Conservation (phyloP, 1,284 basidiomycete genomes). For the Chalciporus sp. region DNA sequence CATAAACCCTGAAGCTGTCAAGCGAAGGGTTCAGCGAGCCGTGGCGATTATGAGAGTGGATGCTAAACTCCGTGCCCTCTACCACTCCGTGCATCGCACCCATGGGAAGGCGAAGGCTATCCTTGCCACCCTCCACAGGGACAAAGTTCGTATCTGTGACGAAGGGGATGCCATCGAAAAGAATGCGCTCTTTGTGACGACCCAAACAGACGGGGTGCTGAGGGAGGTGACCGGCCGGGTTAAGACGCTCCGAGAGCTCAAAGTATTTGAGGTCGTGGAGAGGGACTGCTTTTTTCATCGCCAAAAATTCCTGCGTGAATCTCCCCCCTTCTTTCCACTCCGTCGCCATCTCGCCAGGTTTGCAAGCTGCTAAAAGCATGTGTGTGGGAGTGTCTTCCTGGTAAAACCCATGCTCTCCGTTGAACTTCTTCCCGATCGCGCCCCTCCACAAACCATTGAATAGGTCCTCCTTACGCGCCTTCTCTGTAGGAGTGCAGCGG, state of each 20-base stretch:
- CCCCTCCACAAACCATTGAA: slow-evolving; percentile 53
- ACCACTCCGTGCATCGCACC: slow-evolving; percentile 63
- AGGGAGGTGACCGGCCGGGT: slow-evolving; percentile 29
- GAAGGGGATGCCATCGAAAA: slow-evolving; percentile 61
- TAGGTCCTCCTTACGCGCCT: slow-evolving; percentile 53
- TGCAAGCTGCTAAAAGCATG: slow-evolving; percentile 57
- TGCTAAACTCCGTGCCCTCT: slow-evolving; percentile 57
- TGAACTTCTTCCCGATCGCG: slow-evolving; percentile 42
- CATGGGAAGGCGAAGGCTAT: slow-evolving; percentile 49
- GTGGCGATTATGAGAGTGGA: slow-evolving; percentile 60
- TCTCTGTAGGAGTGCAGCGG: slow-evolving; percentile 57
- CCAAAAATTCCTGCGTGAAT: slow-evolving; percentile 57
- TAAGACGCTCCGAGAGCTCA: slow-evolving; percentile 49
- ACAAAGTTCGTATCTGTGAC: slow-evolving; percentile 49
- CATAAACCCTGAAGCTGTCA: slow-evolving; percentile 49
- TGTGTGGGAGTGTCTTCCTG: slow-evolving; percentile 45
- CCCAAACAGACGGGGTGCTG: slow-evolving; percentile 59
- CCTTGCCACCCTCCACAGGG: slow-evolving; percentile 42
- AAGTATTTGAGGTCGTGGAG: slow-evolving; percentile 55
- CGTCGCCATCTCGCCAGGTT: slow-evolving; percentile 50
- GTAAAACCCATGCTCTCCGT: slow-evolving; percentile 50
- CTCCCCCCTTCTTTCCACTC: slow-evolving; percentile 63
- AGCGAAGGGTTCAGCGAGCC: slow-evolving; percentile 59
- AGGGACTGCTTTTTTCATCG: slow-evolving; percentile 44
- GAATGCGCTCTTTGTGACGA: slow-evolving; percentile 45